A percentile compares a stretch with the other conserved stretches of the same genome.
Conservation (phyloP, 108 stramenopile genomes). For the Pseudonitzschia multiseries region DNA sequence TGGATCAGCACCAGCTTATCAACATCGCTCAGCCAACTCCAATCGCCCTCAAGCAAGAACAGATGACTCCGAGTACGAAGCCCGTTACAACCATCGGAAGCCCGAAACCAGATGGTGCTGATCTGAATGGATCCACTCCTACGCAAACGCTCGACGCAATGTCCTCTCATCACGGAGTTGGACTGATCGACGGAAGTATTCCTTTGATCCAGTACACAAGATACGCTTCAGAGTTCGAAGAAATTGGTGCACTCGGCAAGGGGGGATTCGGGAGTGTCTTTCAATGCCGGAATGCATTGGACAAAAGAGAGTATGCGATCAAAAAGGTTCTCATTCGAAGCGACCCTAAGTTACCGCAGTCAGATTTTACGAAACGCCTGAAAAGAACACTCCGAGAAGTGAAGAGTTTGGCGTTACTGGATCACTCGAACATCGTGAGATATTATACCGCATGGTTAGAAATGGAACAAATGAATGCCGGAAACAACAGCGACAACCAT, state of each 20-base stretch:
- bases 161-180: conserved; percentile 22
- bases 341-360: conserved; percentile 23
- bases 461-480: conserved; percentile 43
- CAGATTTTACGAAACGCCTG: conserved; percentile 63
- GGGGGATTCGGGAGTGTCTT: conserved; percentile 93
- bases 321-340: conserved; percentile 84
- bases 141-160: background rate
- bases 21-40: background rate
- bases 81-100: background rate
- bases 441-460: conserved; percentile 98
- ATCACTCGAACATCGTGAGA: conserved; percentile 94
- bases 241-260: conserved; percentile 70
- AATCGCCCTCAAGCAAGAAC: background rate
- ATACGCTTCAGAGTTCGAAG: conserved; percentile 79
- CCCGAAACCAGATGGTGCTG: background rate
- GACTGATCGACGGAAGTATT: conserved; percentile 48
- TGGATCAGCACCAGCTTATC: background rate
- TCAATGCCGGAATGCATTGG: conserved; percentile 73
- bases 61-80: background rate
- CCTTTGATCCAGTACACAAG: conserved; percentile 82
- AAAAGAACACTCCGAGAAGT: conserved; percentile 94
- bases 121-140: background rate
- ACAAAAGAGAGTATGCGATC: conserved; percentile 91
- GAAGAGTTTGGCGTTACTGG: conserved; percentile 85
- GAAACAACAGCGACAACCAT: conserved; percentile 3